A percentile compares a stretch with the other conserved stretches of the same genome.
Evolutionary conservation across 176 grass and related monocot species (phyloP).

Genomic region (Oryza punctata): DNA sequence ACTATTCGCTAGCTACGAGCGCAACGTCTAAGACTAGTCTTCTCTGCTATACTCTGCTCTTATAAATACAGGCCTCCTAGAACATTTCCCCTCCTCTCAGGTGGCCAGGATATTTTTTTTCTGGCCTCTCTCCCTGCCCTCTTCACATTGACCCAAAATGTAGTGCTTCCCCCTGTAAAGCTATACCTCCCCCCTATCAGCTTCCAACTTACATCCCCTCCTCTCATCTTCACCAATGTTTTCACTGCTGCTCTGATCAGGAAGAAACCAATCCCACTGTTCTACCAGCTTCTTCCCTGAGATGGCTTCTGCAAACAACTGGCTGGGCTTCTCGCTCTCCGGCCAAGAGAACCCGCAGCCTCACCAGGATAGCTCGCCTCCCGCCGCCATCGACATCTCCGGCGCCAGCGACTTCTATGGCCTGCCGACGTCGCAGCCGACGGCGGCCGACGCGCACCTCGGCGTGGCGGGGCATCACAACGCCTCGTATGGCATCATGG

Average conservation of each 20-base stretch:
- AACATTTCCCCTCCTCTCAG: slow-evolving; percentile 46
- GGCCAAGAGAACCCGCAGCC: slow-evolving; percentile 58
- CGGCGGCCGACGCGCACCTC: slow-evolving; percentile 36
- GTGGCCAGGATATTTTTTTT: slow-evolving; percentile 49
- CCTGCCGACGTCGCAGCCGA: slow-evolving; percentile 20
- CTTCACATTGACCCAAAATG: slow-evolving; percentile 58
- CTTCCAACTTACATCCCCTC: slow-evolving; percentile 24
- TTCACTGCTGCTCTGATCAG: slow-evolving; percentile 38
- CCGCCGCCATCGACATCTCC: slow-evolving; percentile 46
- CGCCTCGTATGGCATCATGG: slow-evolving; percentile 55
- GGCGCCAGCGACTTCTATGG: slow-evolving; percentile 51
- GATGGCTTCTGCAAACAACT: slow-evolving; percentile 73
- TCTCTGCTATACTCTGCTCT: neutral
- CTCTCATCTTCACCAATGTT: slow-evolving; percentile 31
- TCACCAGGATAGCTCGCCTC: slow-evolving; percentile 42
- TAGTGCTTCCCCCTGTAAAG: slow-evolving; percentile 40
- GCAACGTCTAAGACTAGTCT: neutral
- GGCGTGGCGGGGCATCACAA: slow-evolving; percentile 30
- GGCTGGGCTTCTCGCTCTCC: slow-evolving; percentile 73
- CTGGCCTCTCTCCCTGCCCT: slow-evolving; percentile 38
- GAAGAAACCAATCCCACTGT: slow-evolving; percentile 23
- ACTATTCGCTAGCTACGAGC: neutral
- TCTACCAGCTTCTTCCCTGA: neutral
- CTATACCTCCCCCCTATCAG: slow-evolving; percentile 24
- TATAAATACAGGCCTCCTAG: slow-evolving; percentile 47